Conservation (phyloP, 78 protist genomes). For the Creolimax fragrantissima region DNA sequence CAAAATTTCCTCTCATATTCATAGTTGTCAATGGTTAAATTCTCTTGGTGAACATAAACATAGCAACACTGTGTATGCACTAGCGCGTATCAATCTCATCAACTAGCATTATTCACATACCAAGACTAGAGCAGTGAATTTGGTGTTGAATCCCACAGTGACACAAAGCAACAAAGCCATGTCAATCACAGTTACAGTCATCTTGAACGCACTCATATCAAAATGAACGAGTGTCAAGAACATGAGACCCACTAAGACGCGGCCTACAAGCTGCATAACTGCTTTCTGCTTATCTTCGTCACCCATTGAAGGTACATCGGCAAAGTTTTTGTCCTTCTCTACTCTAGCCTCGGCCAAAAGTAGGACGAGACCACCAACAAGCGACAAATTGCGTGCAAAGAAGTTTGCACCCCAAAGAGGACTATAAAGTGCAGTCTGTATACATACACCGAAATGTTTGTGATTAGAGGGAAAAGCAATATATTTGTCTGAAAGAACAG, state of each 20-base stretch:
- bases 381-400: slow-evolving; percentile 13
- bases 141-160: slow-evolving; percentile 10
- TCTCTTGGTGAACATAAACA: too few relatives aligned
- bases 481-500: background rate
- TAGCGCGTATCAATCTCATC: too few relatives aligned
- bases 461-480: background rate
- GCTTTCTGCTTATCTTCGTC: background rate
- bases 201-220: background rate
- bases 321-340: background rate
- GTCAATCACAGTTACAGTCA: background rate
- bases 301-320: background rate
- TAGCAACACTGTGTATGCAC: too few relatives aligned
- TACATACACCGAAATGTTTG: background rate
- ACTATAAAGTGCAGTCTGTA: background rate
- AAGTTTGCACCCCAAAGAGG: slow-evolving; percentile 13
- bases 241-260: slow-evolving; percentile 10
- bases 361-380: slow-evolving; percentile 18
- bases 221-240: background rate
- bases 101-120: too few relatives aligned
- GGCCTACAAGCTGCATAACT: slow-evolving; percentile 10
- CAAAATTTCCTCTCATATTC: too few relatives aligned
- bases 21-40: too few relatives aligned
- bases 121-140: background rate
- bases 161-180: background rate
- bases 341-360: slow-evolving; percentile 7